These are phyloP conservation scores for Ophiostoma tasmaniense DNA, from an alignment of 2,329 filamentous ascomycete species.

Conservation along the genomic window DNA sequence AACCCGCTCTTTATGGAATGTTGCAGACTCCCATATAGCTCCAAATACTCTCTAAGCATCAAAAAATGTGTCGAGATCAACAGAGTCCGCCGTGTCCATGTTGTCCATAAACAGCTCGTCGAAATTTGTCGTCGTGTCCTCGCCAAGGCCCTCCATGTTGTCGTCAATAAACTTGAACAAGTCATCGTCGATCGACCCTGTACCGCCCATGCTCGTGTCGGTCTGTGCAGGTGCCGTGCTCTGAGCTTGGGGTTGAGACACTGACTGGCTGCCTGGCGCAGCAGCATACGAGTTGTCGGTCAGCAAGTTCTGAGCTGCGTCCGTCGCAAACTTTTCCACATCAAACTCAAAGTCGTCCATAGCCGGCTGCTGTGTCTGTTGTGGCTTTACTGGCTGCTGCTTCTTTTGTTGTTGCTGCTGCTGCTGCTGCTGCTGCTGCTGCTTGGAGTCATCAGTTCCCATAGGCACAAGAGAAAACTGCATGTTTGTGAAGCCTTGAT, in stretches of 20 bases:
- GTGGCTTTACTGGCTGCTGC: background rate
- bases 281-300: conserved; percentile 16
- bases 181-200: conserved; percentile 28
- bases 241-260: background rate
- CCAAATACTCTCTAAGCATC: conserved; percentile 6
- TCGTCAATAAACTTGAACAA: conserved; percentile 40
- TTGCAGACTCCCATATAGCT: background rate
- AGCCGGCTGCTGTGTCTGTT: background rate
- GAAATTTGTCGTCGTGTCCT: conserved; percentile 36
- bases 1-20: background rate
- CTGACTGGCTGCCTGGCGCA: conserved; percentile 1
- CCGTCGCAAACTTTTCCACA: conserved; percentile 34
- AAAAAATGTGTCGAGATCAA: conserved; percentile 21
- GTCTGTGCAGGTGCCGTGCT: background rate
- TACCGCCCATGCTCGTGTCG: background rate
- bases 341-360: conserved; percentile 36
- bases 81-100: conserved; percentile 39
- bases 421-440: background rate
- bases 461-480: conserved; percentile 44
- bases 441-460: conserved; percentile 19
- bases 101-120: conserved; percentile 44
- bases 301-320: conserved; percentile 24
- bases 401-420: background rate
- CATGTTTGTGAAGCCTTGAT: conserved; percentile 48
- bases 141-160: conserved; percentile 30